Evolutionary conservation across 1,284 basidiomycete genomes (phyloP).

Genomic region (Rhodotorula glutinis): DNA sequence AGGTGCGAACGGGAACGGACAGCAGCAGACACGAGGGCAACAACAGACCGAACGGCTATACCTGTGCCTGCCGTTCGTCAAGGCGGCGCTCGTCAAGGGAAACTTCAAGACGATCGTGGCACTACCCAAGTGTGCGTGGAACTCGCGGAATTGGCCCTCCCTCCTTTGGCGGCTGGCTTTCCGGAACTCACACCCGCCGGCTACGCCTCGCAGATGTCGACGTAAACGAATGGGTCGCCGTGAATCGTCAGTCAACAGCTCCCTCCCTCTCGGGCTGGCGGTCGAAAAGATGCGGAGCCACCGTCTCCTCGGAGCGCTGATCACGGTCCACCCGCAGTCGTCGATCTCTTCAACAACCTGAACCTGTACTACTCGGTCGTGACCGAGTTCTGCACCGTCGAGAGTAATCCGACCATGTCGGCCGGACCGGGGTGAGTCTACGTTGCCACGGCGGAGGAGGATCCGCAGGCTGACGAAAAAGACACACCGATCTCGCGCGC

Average conservation of each 20-base stretch:
- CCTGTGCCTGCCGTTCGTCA: constrained; percentile 63
- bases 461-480: not conserved
- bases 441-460: not conserved
- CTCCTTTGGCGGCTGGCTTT: too few relatives aligned
- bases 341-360: constrained; percentile 75
- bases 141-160: not conserved
- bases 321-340: constrained; percentile 38
- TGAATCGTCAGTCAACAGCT: constrained; percentile 68
- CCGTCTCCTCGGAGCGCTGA: too few relatives aligned
- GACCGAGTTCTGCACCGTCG: constrained; percentile 87
- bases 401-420: constrained; percentile 88
- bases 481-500: not conserved
- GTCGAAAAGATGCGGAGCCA: too few relatives aligned
- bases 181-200: too few relatives aligned
- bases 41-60: constrained; percentile 31
- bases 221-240: constrained; percentile 97
- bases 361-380: constrained; percentile 97
- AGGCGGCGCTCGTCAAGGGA: constrained; percentile 94
- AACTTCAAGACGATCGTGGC: constrained; percentile 99
- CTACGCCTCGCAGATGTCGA: constrained; percentile 63
- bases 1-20: not conserved
- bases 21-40: constrained; percentile 25
- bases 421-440: constrained; percentile 66
- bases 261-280: too few relatives aligned
- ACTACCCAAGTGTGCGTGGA: constrained; percentile 70